Percentiles rank a stretch among this genome's conserved stretches.
phyloP scores from a whole-genome alignment of 2,329 filamentous ascomycete genomes.

The Byssothecium circinans region DNA sequence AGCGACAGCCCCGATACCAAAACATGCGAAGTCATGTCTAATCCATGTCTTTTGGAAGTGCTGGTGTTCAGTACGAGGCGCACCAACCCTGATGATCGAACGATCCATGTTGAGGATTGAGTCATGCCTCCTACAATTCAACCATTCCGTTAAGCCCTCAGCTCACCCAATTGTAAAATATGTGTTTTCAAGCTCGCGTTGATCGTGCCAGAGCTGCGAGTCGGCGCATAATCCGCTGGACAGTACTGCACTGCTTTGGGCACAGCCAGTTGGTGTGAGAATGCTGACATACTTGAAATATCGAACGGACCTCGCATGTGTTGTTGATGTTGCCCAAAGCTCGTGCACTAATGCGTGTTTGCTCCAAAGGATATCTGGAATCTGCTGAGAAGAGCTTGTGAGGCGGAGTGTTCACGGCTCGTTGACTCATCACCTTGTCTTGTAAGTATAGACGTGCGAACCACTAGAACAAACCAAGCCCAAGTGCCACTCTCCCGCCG shows the following conservation, averaged over 20 bases:
- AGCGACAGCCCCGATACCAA: conserved; percentile 15
- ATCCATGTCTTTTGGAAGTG: conserved; percentile 11
- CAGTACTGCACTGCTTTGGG: background rate
- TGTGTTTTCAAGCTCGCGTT: conserved; percentile 16
- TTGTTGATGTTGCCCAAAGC: too few relatives aligned
- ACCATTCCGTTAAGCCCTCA: conserved; percentile 12
- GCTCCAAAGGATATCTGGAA: too few relatives aligned
- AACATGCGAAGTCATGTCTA: conserved; percentile 14
- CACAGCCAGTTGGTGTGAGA: conserved; percentile 5
- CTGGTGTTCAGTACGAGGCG: conserved; percentile 9
- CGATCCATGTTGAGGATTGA: conserved; percentile 15
- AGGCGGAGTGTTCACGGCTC: too few relatives aligned
- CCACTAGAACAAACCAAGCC: too few relatives aligned
- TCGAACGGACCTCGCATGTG: too few relatives aligned
- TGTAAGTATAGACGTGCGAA: too few relatives aligned
- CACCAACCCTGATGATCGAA: conserved; percentile 18
- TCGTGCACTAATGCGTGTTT: too few relatives aligned
- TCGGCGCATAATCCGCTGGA: conserved; percentile 10
- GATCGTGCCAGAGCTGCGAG: conserved; percentile 14
- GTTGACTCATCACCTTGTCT: too few relatives aligned
- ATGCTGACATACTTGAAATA: conserved; percentile 15
- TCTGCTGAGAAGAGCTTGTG: too few relatives aligned
- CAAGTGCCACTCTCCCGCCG: too few relatives aligned
- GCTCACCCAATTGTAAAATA: conserved; percentile 8
- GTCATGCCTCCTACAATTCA: conserved; percentile 21